Conservation (phyloP, 768 basidiomycete genomes). For the Mrakia hoshinonis region DNA sequence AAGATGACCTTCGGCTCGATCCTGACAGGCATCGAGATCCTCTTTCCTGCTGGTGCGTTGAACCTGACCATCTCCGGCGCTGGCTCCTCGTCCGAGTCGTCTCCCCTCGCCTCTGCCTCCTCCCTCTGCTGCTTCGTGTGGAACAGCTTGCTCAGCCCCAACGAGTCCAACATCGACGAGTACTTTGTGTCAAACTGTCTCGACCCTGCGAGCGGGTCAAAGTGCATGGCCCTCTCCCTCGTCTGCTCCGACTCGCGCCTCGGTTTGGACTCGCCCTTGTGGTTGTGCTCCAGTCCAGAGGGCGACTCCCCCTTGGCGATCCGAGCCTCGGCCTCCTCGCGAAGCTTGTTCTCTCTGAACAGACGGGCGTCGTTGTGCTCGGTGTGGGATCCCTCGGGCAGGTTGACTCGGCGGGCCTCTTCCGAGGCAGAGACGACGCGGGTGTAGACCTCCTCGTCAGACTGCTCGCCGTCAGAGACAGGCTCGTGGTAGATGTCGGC, state of each 20-base stretch:
- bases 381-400: slow-evolving; percentile 49
- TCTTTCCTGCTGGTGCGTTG: slow-evolving; percentile 75
- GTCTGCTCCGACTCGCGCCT: neutral
- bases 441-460: slow-evolving; percentile 50
- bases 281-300: neutral
- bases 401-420: slow-evolving; percentile 69
- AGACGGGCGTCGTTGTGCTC: slow-evolving; percentile 78
- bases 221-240: slow-evolving; percentile 38
- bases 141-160: slow-evolving; percentile 48
- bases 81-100: slow-evolving; percentile 43
- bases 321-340: slow-evolving; percentile 24
- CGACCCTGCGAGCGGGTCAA: slow-evolving; percentile 78
- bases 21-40: slow-evolving; percentile 85
- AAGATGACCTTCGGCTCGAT: slow-evolving; percentile 94
- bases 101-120: slow-evolving; percentile 46
- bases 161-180: slow-evolving; percentile 50
- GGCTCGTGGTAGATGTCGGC: slow-evolving; percentile 64
- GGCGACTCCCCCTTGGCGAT: neutral
- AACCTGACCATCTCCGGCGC: slow-evolving; percentile 45
- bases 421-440: slow-evolving; percentile 59
- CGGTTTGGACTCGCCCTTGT: neutral
- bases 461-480: slow-evolving; percentile 88
- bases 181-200: slow-evolving; percentile 70
- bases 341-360: slow-evolving; percentile 59
- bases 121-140: slow-evolving; percentile 37